Evolutionary conservation across 768 basidiomycete species (phyloP), one percentile per base, ranked within the genome.

Genomic region (Russula compacta): DNA sequence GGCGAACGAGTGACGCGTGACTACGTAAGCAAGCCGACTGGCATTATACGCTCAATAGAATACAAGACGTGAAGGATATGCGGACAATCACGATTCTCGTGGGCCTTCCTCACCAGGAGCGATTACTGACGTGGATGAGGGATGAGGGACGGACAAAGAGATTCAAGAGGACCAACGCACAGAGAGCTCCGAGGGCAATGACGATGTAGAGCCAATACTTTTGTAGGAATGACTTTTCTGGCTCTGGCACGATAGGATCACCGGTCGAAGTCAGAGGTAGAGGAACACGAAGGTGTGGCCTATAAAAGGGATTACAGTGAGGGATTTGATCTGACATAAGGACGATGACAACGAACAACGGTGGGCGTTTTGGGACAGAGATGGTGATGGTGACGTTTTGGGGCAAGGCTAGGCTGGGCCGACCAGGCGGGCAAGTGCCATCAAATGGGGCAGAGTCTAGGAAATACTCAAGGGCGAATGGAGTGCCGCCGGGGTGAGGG

Each of bases 151-250:
- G 42, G 15, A 32, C 40, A 15, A 50, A 8, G 39, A 11, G 35
- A 50, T 40, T 14, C 32, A 44, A 44, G 21, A 48, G 43, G 51
- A 1, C 38, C n/a, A 50, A 80, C 85, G 72, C 69, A 89, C 86
- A 56, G 17, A 87, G 68, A 47, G 83, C 80, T 17, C 87, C 68
- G 10, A 86, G 71, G 47, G 81, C 71, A 3, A 83, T 78, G 44
- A 79, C 74, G 40, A 91, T 80, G 67, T 92, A 93, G 72, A 93
- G 77, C 93, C 93, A 95, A 72, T 95, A 95, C 71, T 93, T 94
- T 68, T 91, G 87, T 44, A 93, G 59, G 72, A 94, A 91, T 11
- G 83, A 75, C 72, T 92, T 88, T 69, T 95, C 90, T 0, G 80
- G 79, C 38, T 75, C 70, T 0, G 84, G 81, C 59, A 77, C 70